phyloP scores from a whole-genome alignment of 129 eudicot genomes.

The sunflower (Helianthus annuus) region DNA sequence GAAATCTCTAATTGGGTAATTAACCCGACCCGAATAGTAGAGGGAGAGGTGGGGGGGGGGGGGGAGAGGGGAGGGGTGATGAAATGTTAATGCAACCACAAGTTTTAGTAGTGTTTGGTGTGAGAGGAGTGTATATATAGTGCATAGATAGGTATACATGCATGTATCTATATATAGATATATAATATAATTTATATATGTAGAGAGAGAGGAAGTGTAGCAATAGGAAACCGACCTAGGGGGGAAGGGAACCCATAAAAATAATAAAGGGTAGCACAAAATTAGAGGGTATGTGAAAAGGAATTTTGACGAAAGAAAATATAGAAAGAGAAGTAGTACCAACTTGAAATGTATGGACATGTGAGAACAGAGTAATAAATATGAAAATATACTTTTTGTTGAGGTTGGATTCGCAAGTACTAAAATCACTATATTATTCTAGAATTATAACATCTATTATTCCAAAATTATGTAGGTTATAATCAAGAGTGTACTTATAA shows the following conservation, averaged over 20 bases:
- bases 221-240: neutral
- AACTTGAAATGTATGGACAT: slow-evolving; percentile 18
- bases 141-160: neutral
- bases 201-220: slow-evolving; percentile 13
- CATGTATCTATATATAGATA: neutral
- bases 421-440: neutral
- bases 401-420: neutral
- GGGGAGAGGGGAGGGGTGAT: neutral
- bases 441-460: neutral
- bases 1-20: neutral
- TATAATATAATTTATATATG: neutral
- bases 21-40: slow-evolving; percentile 7
- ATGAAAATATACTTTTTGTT: neutral
- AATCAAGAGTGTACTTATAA: neutral
- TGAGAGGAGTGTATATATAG: slow-evolving; percentile 22
- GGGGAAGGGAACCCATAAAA: neutral
- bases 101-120: slow-evolving; percentile 32
- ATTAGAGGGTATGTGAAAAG: slow-evolving; percentile 4
- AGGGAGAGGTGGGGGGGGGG: neutral
- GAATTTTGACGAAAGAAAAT: slow-evolving; percentile 1
- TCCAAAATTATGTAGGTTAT: neutral
- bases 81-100: slow-evolving; percentile 8
- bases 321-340: slow-evolving; percentile 17
- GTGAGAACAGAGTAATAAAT: slow-evolving; percentile 9
- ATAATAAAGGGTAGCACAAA: slow-evolving; percentile 7